Evolutionary conservation across 2,329 filamentous ascomycete species (phyloP), one percentile per base, ranked within the genome.

Genomic region (Davidsoniella eucalypti): DNA sequence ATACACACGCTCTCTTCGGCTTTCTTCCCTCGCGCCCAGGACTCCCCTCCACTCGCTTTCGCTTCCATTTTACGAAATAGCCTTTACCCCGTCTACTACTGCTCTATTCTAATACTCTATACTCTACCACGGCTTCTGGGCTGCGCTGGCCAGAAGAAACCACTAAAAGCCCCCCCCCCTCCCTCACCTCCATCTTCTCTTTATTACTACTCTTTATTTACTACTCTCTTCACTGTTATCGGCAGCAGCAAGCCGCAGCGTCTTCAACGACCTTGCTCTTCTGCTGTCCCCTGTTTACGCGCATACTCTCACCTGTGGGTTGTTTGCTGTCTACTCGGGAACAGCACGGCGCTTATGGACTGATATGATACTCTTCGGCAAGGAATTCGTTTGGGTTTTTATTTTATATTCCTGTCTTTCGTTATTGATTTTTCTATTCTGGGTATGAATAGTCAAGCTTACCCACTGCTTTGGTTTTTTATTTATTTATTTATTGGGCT

Each of bases 291-390:
- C 40, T 44, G 41, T 21, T 44, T 23, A 33, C 26, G 2, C 26
- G 6, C 26, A 33, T 12, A 12, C 43, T 43, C 43, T 43, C 26
- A 43, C 26, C 40, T 21, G 21, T 21, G 37, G 40, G 21, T 21
- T 43, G 40, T 33, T 21, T 37, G 16, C 10, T 33, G 26, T 33
- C 6, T 33, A 33, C 26, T 33, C 26, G 26, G 26, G 26, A 33
- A 33, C 21, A 49, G 25, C 38, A 49, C 43, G 47, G 47, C 47
- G 47, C 47, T 49, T 40, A 49, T 41, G 47, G 47, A 44, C 36
- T 44, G 47, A 49, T 49, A 49, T 49, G 47, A 49, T 49, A 47
- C 50, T 47, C 50, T 52, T 40, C 40, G 50, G 44, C 50, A 47
- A 44, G 45, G 38, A 40, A 26, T 16, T 41, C 18, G 29, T 37